phyloP scores from a whole-genome alignment of 768 basidiomycete species.

The Hemileccinum rubropunctum region DNA sequence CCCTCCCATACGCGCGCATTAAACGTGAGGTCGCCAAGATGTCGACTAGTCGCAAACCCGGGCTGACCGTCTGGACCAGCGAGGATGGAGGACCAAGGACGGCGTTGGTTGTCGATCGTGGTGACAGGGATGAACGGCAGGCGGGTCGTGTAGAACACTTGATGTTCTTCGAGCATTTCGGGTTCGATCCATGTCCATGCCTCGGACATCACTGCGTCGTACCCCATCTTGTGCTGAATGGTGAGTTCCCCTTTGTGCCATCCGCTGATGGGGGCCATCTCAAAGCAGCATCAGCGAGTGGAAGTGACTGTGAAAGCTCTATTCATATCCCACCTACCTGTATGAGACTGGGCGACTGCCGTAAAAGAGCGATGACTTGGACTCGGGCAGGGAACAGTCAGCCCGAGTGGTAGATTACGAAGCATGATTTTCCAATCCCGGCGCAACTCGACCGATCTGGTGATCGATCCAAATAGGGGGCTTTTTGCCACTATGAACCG shows the following conservation, averaged over 20 bases:
- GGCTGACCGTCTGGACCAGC: conserved; percentile 42
- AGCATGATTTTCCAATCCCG: too few species aligned
- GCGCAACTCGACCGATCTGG: too few species aligned
- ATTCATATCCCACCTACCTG: too few species aligned
- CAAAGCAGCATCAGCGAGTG: not conserved
- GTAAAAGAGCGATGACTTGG: too few species aligned
- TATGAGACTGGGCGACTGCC: too few species aligned
- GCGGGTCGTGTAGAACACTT: conserved; percentile 44
- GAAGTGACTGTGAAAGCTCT: too few species aligned
- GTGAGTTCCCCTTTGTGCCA: conserved; percentile 49
- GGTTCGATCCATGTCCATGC: conserved; percentile 41
- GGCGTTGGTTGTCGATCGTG: conserved; percentile 46
- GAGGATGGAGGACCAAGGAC: conserved; percentile 62
- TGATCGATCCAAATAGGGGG: too few species aligned
- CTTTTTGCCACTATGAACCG: too few species aligned
- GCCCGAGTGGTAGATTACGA: too few species aligned
- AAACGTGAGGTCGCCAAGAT: conserved; percentile 35
- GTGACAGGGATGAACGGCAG: conserved; percentile 56
- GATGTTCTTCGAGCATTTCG: conserved; percentile 51
- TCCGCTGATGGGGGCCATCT: conserved; percentile 29
- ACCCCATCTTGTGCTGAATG: conserved; percentile 48
- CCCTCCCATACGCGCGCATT: conserved; percentile 49
- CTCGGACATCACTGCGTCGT: conserved; percentile 34
- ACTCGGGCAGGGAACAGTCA: too few species aligned
- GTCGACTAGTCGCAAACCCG: conserved; percentile 43